Evolutionary conservation across 768 basidiomycete species (phyloP).

Genomic region (Lanmaoa pseudosensibilis): DNA sequence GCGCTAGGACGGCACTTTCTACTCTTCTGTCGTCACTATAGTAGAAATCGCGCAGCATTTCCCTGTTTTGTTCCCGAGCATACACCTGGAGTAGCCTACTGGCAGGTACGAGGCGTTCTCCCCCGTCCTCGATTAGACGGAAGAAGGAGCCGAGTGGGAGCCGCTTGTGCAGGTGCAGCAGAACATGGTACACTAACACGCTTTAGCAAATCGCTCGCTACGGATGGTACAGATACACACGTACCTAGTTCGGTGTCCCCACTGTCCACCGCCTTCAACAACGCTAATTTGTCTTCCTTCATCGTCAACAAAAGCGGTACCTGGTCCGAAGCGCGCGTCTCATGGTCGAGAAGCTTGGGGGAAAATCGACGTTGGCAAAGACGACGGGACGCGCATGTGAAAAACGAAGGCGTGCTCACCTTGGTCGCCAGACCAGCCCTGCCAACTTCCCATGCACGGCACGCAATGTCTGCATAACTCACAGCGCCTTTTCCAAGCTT

Average conservation of each 20-base stretch:
- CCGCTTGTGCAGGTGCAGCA: constrained; percentile 82
- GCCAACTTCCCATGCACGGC: constrained; percentile 89
- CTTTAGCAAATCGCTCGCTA: neutral
- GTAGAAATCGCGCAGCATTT: constrained; percentile 93
- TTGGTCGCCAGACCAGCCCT: constrained; percentile 78
- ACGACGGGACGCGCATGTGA: neutral
- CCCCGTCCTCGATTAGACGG: constrained; percentile 89
- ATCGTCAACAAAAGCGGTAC: constrained; percentile 91
- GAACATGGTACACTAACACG: constrained; percentile 82
- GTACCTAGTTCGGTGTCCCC: constrained; percentile 93
- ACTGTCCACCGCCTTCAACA: constrained; percentile 88
- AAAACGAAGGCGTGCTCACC: constrained; percentile 41
- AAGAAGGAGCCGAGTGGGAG: constrained; percentile 91
- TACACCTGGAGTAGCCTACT: constrained; percentile 85
- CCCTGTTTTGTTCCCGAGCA: constrained; percentile 84
- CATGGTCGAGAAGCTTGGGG: constrained; percentile 82
- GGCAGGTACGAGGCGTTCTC: constrained; percentile 69
- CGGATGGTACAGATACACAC: constrained; percentile 14
- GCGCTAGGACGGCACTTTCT: constrained; percentile 85
- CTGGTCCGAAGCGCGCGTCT: constrained; percentile 84
- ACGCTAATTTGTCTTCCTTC: constrained; percentile 89
- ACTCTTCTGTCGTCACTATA: constrained; percentile 95
- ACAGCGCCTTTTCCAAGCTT: constrained; percentile 75
- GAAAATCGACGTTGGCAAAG: neutral
- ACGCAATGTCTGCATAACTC: constrained; percentile 93